Base-by-base conservation (phyloP, 768 basidiomycete genomes). In the Pulveroboletus sp. region DNA sequence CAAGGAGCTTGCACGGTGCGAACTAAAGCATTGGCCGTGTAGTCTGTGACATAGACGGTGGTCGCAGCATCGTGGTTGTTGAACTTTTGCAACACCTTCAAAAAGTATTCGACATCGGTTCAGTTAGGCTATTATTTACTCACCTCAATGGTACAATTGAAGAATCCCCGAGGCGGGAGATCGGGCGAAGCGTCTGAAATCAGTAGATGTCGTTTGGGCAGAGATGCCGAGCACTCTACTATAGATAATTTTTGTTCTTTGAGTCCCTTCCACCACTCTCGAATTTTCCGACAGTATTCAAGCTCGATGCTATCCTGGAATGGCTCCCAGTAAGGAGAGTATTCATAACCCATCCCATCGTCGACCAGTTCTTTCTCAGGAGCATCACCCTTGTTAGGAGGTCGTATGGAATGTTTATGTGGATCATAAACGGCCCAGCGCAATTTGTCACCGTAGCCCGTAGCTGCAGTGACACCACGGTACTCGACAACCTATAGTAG, bases 141-240 rank as follows among this genome's bases (percentile, higher is more conserved):
- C 52, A 84, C 84, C 72, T 85, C 79, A 14, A 82, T 71, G 0
- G 80, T 82, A 40, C 82, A 84, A 46, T 85, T 73, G 60, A 85
- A 84, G 61, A 75, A 85, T 1, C 79, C 78, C 19, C 51, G 42
- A 2, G 78, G 78, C 11, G 63, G 63, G 17, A 68, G 65, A 40
- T 71, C 58, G 1, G 80, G 79, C 9, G 69, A 69, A 12, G 71
- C 73, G 37, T 82, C 78, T n/a, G 71, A 71, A 46, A 84, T 69
- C 16, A 82, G 62, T 21, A 71, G 66, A 52, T 82, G 82, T 36
- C 64, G 59, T 40, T 76, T 72, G 32, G 3, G 1, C 32, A 43
- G 40, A 37, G 20, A 17, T 7, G 4, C 25, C 19, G 47, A 37
- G 38, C 51, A 62, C 27, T 53, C 46, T 17, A 61, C 53, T 9